phyloP scores from a whole-genome alignment of 2,329 filamentous ascomycete species.

The Tolypocladium nubicola region DNA sequence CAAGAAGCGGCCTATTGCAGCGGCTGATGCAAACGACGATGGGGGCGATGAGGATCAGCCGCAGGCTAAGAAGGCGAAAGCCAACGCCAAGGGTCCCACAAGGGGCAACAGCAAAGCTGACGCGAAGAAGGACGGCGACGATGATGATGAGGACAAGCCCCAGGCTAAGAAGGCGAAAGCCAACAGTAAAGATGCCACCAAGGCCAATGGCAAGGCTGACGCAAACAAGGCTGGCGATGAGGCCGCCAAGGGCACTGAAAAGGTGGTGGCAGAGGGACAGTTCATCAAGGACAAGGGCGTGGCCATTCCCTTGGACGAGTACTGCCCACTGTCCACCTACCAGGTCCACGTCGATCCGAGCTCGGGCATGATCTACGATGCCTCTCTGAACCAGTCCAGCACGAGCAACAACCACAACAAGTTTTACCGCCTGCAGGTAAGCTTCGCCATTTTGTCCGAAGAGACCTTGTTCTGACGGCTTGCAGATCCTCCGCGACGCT shows the following conservation, averaged over 20 bases:
- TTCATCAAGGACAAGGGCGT: constrained; percentile 34
- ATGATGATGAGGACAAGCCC: constrained; percentile 13
- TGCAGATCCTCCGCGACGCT: constrained; percentile 31
- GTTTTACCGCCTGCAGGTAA: constrained; percentile 65
- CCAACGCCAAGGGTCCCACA: neutral
- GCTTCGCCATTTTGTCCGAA: constrained; percentile 5
- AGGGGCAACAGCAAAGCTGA: too few relatives aligned
- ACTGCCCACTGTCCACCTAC: constrained; percentile 23
- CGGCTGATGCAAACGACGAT: constrained; percentile 9
- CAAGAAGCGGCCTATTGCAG: constrained; percentile 15
- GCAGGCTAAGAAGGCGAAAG: neutral
- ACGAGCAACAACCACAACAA: constrained; percentile 68
- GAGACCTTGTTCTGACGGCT: constrained; percentile 1
- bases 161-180: constrained; percentile 19
- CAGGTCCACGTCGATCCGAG: constrained; percentile 56
- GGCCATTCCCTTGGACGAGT: constrained; percentile 40
- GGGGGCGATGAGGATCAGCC: constrained; percentile 9
- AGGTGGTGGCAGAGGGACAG: constrained; percentile 29
- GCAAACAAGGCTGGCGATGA: constrained; percentile 15
- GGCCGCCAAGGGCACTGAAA: constrained; percentile 22
- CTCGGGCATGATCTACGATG: constrained; percentile 60
- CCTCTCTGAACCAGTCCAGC: constrained; percentile 70
- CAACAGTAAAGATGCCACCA: constrained; percentile 10
- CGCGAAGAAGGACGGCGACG: constrained; percentile 5
- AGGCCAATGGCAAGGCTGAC: constrained; percentile 23